Percentiles rank a stretch among this genome's conserved stretches.
phyloP scores from a whole-genome alignment of 306 rosid genomes.

The Pterocarpus macrocarpus region DNA sequence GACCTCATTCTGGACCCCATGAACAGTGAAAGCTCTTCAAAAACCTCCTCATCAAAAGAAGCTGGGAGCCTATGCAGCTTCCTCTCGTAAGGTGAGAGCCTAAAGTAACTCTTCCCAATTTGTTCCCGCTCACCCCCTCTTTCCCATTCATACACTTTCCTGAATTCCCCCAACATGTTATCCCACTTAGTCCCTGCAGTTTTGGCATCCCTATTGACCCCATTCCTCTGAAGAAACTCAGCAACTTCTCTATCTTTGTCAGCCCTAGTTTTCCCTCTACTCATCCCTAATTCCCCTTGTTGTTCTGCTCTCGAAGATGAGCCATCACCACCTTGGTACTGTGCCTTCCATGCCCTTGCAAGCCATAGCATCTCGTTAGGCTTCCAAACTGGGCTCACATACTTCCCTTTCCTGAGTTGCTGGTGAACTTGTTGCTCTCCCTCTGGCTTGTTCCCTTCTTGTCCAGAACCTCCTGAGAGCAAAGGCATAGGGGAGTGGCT shows the following conservation, averaged over 20 bases:
- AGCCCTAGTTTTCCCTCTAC: conserved; percentile 83
- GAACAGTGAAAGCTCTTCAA: conserved; percentile 90
- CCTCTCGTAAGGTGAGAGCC: conserved; percentile 96
- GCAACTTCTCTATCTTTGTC: conserved; percentile 95
- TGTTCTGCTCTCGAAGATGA: conserved; percentile 60
- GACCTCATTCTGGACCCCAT: conserved; percentile 88
- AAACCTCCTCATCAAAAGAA: conserved; percentile 96
- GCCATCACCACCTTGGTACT: conserved; percentile 64
- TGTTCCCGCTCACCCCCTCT: conserved; percentile 89
- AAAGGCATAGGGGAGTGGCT: conserved; percentile 68
- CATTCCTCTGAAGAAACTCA: conserved; percentile 76
- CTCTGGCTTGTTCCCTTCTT: conserved; percentile 63
- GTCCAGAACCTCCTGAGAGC: conserved; percentile 56
- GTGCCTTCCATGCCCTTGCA: conserved; percentile 88
- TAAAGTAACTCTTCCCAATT: conserved; percentile 88
- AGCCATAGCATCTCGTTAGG: conserved; percentile 96
- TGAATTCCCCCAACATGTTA: conserved; percentile 94
- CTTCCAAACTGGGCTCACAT: conserved; percentile 98
- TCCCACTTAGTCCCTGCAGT: conserved; percentile 99
- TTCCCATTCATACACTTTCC: conserved; percentile 98
- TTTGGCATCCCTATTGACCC: conserved; percentile 82
- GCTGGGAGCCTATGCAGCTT: conserved; percentile 93
- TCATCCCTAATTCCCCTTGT: conserved; percentile 40
- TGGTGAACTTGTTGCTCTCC: conserved; percentile 61
- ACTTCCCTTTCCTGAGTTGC: conserved; percentile 87